Percentiles rank a stretch among this genome's conserved stretches.
Evolutionary conservation across 1,284 basidiomycete genomes (phyloP).

Genomic region (Irpex lacteus): DNA sequence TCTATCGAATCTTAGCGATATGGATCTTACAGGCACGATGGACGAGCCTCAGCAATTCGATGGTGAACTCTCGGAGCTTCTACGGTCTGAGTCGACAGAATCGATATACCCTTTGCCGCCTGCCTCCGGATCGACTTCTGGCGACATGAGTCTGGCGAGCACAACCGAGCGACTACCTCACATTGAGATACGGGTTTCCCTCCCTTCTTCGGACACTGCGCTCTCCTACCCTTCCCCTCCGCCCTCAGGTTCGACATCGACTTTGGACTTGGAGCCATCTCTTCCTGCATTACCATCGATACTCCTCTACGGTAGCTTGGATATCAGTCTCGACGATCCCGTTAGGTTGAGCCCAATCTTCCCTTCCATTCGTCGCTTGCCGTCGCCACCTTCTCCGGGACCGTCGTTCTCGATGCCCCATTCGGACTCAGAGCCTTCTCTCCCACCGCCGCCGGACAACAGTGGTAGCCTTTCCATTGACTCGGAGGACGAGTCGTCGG

Average conservation of each 20-base stretch:
- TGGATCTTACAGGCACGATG: not conserved
- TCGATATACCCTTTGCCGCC: not conserved
- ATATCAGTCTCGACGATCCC: too few species aligned
- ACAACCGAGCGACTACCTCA: not conserved
- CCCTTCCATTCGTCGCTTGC: too few species aligned
- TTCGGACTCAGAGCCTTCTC: too few species aligned
- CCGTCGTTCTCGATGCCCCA: too few species aligned
- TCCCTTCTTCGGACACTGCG: not conserved
- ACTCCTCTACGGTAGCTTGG: too few species aligned
- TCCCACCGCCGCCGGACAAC: too few species aligned
- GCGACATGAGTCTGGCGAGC: not conserved
- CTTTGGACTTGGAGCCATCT: not conserved
- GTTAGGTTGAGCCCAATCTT: too few species aligned
- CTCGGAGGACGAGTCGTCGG: too few species aligned
- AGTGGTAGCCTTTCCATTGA: too few species aligned
- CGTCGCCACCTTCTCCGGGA: too few species aligned
- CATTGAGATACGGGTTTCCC: not conserved
- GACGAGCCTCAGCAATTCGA: not conserved
- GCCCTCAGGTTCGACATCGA: not conserved
- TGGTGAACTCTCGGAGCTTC: not conserved
- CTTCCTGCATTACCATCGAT: not conserved
- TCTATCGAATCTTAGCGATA: not conserved
- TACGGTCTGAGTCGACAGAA: not conserved
- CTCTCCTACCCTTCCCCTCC: not conserved
- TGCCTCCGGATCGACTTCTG: not conserved